Conservation (phyloP, 208 protist species). For the Leishmania lainsoni region DNA sequence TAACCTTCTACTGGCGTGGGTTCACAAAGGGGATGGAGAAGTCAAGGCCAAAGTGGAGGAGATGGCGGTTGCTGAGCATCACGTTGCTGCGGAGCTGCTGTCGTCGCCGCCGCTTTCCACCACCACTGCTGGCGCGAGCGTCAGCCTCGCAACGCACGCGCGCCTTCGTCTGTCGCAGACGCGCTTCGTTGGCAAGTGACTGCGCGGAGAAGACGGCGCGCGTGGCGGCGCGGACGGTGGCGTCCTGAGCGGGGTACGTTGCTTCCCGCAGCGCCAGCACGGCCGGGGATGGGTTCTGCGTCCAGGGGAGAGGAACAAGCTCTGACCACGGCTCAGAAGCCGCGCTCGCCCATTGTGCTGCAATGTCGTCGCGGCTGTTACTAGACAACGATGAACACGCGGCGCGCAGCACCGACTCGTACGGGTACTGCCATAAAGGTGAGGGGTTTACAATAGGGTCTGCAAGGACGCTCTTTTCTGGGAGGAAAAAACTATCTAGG, state of each 20-base stretch:
- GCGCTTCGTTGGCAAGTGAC: constrained; percentile 43
- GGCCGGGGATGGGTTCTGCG: constrained; percentile 67
- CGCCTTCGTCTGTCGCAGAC: constrained; percentile 34
- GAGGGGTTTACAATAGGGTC: constrained; percentile 44
- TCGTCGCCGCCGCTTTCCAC: constrained; percentile 17
- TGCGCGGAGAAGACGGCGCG: constrained; percentile 42
- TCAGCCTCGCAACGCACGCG: constrained; percentile 25
- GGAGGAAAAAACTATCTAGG: constrained; percentile 47
- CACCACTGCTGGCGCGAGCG: constrained; percentile 19
- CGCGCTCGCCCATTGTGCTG: neutral
- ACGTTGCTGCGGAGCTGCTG: constrained; percentile 11
- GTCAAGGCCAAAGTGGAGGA: constrained; percentile 85
- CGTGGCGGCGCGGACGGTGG: constrained; percentile 44
- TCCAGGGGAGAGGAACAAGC: constrained; percentile 64
- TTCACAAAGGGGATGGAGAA: constrained; percentile 60
- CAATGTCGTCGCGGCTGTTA: neutral
- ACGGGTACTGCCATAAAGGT: constrained; percentile 17
- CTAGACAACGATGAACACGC: neutral
- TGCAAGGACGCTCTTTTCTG: constrained; percentile 23
- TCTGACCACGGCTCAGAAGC: constrained; percentile 18
- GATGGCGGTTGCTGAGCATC: constrained; percentile 71
- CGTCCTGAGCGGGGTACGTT: constrained; percentile 47
- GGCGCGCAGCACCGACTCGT: constrained; percentile 11
- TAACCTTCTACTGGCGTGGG: neutral
- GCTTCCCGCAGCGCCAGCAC: constrained; percentile 51